Evolutionary conservation across 495 filamentous ascomycete species (phyloP).

Genomic region (Tetracladium marchalianum): DNA sequence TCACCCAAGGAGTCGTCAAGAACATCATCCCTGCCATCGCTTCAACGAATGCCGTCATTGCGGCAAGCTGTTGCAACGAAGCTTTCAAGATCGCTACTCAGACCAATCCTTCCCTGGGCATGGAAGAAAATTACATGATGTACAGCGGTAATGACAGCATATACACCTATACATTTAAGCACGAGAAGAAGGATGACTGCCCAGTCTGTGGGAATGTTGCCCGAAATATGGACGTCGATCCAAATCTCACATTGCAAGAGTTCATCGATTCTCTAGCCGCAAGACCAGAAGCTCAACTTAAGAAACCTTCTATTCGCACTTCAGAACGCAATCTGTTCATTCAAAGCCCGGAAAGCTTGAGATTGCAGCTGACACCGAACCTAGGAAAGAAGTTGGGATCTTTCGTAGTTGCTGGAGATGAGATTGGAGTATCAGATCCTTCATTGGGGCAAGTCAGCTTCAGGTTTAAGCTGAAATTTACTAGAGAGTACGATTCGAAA

Average conservation of each 20-base stretch:
- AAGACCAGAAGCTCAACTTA: constrained; percentile 74
- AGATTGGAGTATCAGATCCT: constrained; percentile 72
- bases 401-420: constrained; percentile 20
- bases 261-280: constrained; percentile 80
- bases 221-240: constrained; percentile 59
- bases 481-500: constrained; percentile 2
- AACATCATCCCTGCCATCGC: constrained; percentile 99
- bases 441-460: constrained; percentile 65
- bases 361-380: constrained; percentile 74
- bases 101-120: constrained; percentile 63
- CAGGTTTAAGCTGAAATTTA: constrained; percentile 51
- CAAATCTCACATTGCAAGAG: constrained; percentile 63
- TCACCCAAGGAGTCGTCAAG: constrained; percentile 97
- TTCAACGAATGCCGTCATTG: constrained; percentile 93
- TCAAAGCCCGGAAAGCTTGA: constrained; percentile 68
- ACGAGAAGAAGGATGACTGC: constrained; percentile 85
- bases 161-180: constrained; percentile 94
- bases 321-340: constrained; percentile 82
- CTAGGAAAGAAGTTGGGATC: constrained; percentile 55
- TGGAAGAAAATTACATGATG: constrained; percentile 91
- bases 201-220: constrained; percentile 85
- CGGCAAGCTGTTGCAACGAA: constrained; percentile 91
- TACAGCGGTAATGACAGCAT: constrained; percentile 91
- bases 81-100: constrained; percentile 86
- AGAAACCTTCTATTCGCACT: constrained; percentile 81